Conservation (phyloP, 176 grass and related monocot species). For the Secale cereale region DNA sequence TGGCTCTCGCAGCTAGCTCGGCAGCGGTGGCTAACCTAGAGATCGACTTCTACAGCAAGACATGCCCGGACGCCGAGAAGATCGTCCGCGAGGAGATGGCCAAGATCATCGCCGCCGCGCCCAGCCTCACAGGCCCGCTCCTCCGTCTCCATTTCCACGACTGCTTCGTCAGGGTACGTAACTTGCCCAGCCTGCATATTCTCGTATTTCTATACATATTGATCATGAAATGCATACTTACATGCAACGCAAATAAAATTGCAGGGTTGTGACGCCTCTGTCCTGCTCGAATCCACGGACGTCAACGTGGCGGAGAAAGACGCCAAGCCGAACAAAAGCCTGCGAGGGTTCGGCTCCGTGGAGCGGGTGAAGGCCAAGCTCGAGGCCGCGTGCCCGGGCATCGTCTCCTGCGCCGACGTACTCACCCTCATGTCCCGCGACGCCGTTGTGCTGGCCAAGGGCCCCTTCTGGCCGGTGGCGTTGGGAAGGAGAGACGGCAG, state of each 20-base stretch:
- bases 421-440: slow-evolving; percentile 8
- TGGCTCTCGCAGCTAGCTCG: slow-evolving; percentile 16
- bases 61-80: neutral
- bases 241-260: neutral
- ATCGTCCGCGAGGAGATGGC: neutral
- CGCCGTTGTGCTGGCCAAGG: neutral
- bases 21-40: neutral
- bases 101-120: neutral
- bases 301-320: slow-evolving; percentile 44
- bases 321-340: slow-evolving; percentile 57
- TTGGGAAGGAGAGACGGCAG: neutral
- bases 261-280: slow-evolving; percentile 68
- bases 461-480: neutral
- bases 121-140: neutral
- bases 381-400: slow-evolving; percentile 19
- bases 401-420: neutral
- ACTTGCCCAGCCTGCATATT: too few relatives aligned
- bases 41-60: slow-evolving; percentile 4
- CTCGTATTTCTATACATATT: too few relatives aligned
- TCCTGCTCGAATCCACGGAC: slow-evolving; percentile 42
- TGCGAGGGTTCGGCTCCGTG: slow-evolving; percentile 30
- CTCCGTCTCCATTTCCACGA: slow-evolving; percentile 8
- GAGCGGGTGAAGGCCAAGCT: slow-evolving; percentile 59
- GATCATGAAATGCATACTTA: too few relatives aligned
- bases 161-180: neutral